Evolutionary conservation across 2,329 filamentous ascomycete genomes (phyloP).

Genomic region (Trichophyton verrucosum): DNA sequence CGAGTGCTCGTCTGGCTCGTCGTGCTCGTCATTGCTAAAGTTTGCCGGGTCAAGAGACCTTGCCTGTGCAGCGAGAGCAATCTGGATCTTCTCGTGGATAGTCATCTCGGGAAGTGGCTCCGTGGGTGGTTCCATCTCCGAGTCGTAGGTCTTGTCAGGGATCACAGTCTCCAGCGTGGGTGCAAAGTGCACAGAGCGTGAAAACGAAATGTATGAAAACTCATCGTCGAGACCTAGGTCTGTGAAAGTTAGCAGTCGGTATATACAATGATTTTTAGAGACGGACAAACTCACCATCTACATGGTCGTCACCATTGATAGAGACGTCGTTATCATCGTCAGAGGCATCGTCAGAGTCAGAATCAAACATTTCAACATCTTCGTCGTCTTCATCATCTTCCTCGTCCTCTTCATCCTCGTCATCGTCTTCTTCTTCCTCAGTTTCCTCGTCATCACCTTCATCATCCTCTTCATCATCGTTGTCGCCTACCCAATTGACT

Average conservation of each 20-base stretch:
- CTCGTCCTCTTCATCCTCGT: not conserved
- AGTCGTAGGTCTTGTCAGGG: not conserved
- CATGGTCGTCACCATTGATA: not conserved
- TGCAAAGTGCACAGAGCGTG: slow-evolving; percentile 11
- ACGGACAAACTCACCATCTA: not conserved
- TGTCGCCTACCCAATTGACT: not conserved
- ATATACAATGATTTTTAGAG: no score
- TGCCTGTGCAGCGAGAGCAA: slow-evolving; percentile 19
- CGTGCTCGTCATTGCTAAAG: not conserved
- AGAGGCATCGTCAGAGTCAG: not conserved
- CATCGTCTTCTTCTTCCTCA: not conserved
- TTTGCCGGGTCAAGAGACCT: slow-evolving; percentile 11
- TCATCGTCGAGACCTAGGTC: slow-evolving; percentile 1
- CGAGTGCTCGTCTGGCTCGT: slow-evolving; percentile 24
- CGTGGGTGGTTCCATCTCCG: not conserved
- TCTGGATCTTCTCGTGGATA: slow-evolving; percentile 30
- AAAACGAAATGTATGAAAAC: slow-evolving; percentile 12
- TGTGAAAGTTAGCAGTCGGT: slow-evolving; percentile 1
- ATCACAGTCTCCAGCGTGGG: slow-evolving; percentile 8
- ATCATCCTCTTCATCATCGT: not conserved
- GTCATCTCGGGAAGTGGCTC: slow-evolving; percentile 21
- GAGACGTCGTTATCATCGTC: not conserved
- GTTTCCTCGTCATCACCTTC: not conserved
- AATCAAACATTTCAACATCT: not conserved
- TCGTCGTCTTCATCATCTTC: not conserved